Evolutionary conservation across 2,329 filamentous ascomycete species (phyloP).

Genomic region (Beauveria medogensis): DNA sequence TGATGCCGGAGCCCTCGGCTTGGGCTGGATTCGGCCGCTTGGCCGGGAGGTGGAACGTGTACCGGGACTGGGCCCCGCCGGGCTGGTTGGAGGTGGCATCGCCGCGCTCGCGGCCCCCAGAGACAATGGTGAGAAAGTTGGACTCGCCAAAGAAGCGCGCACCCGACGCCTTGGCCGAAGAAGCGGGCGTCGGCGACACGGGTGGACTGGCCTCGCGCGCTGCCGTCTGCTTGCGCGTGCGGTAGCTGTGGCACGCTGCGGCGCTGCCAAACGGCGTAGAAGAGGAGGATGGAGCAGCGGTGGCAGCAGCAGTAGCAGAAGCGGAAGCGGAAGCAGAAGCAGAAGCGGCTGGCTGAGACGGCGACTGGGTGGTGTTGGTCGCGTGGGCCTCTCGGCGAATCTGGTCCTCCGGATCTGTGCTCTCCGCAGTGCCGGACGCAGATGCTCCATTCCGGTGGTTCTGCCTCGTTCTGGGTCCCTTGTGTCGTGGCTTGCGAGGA

Average conservation of each 20-base stretch:
- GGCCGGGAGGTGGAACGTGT: constrained; percentile 23
- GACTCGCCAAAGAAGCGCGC: constrained; percentile 31
- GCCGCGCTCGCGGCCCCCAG: constrained; percentile 13
- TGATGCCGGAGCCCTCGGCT: constrained; percentile 26
- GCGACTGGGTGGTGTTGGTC: not conserved
- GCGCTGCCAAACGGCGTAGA: not conserved
- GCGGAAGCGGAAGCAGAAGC: too few species aligned
- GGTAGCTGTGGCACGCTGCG: constrained; percentile 2
- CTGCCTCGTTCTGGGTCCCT: constrained; percentile 4
- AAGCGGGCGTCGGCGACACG: constrained; percentile 7
- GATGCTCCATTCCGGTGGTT: not conserved
- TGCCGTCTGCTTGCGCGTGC: constrained; percentile 7
- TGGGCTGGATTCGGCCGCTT: constrained; percentile 18
- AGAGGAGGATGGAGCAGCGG: not conserved
- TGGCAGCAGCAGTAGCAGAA: not conserved
- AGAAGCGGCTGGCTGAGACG: not conserved
- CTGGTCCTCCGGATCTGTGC: constrained; percentile 8
- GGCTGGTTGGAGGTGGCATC: constrained; percentile 14
- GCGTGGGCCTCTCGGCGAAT: not conserved
- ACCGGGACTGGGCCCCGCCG: constrained; percentile 13
- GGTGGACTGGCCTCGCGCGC: constrained; percentile 4
- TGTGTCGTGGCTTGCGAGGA: constrained; percentile 10
- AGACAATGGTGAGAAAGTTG: constrained; percentile 30
- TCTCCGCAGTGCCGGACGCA: not conserved
- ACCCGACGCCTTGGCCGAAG: constrained; percentile 17